Evolutionary conservation across 768 basidiomycete genomes (phyloP).

Genomic region (Floccularia luteovirens): DNA sequence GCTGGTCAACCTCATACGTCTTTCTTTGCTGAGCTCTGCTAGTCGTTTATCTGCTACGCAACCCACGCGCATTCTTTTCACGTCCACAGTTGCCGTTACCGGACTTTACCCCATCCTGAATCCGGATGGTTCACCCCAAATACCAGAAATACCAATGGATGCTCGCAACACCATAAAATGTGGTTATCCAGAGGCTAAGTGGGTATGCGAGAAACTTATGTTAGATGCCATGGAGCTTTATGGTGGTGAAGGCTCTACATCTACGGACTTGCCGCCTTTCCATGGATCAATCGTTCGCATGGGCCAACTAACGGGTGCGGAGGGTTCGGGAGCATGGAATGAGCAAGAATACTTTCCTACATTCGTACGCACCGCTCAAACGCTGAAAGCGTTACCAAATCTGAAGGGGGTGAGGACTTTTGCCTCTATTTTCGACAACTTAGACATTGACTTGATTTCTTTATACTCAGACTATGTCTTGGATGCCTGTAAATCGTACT

Average conservation of each 20-base stretch:
- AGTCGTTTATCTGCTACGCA: conserved; percentile 7
- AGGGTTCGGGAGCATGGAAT: conserved; percentile 28
- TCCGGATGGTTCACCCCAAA: conserved; percentile 16
- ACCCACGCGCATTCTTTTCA: conserved; percentile 25
- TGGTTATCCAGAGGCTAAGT: conserved; percentile 28
- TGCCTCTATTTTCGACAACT: background rate
- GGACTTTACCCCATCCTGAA: conserved; percentile 21
- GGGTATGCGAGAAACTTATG: conserved; percentile 26
- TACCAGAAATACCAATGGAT: conserved; percentile 22
- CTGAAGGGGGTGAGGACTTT: conserved; percentile 22
- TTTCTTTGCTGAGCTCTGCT: conserved; percentile 14
- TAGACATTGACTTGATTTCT: background rate
- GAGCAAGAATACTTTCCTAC: conserved; percentile 28
- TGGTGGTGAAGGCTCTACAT: conserved; percentile 9
- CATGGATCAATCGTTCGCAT: conserved; percentile 20
- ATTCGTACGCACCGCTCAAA: conserved; percentile 20
- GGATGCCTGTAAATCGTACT: conserved; percentile 27
- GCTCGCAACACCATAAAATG: conserved; percentile 17
- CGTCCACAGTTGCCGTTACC: conserved; percentile 26
- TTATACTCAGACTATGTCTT: conserved; percentile 20
- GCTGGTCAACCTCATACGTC: conserved; percentile 21
- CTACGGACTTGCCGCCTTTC: conserved; percentile 10
- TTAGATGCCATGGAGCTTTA: conserved; percentile 18
- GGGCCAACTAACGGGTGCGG: conserved; percentile 28
- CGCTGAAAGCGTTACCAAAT: conserved; percentile 17